These are phyloP conservation scores for Tubosaeta sp. DNA, from an alignment of 768 basidiomycete genomes.

Conservation along the genomic window DNA sequence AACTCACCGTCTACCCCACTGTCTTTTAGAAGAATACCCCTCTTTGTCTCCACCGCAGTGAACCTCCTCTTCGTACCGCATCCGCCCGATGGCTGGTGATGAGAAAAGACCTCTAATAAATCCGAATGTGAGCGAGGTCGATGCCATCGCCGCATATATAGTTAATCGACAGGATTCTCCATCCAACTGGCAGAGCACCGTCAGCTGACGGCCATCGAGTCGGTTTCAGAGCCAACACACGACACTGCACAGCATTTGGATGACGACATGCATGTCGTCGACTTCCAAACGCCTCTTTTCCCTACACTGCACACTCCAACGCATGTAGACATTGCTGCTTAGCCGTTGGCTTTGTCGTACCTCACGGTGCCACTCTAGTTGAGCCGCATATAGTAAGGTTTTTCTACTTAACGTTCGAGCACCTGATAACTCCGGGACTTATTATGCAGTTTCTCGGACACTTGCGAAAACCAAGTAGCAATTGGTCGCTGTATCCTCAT, in stretches of 20 bases:
- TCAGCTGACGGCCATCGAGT: constrained; percentile 3
- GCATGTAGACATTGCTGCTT: background rate
- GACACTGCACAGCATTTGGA: constrained; percentile 25
- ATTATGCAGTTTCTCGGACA: too few species aligned
- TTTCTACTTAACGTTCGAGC: background rate
- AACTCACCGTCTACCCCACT: too few species aligned
- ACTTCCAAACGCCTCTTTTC: background rate
- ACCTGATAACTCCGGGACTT: too few species aligned
- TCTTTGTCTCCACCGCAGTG: background rate
- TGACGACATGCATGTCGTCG: constrained; percentile 2
- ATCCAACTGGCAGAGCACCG: background rate
- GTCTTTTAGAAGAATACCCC: background rate
- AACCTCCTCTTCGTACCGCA: constrained; percentile 6
- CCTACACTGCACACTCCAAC: background rate
- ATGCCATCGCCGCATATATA: constrained; percentile 13
- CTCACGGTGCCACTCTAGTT: background rate
- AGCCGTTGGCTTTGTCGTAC: background rate
- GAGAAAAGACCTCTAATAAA: constrained; percentile 4
- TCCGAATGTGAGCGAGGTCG: constrained; percentile 3
- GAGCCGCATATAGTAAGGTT: constrained; percentile 5
- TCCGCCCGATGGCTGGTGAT: constrained; percentile 21
- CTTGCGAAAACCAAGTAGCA: too few species aligned
- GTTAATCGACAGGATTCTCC: constrained; percentile 9
- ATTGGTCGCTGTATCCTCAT: too few species aligned
- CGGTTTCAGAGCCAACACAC: constrained; percentile 8